These are phyloP conservation scores for Salix caprea DNA, from an alignment of 345 rosid genomes.

Conservation along the genomic window DNA sequence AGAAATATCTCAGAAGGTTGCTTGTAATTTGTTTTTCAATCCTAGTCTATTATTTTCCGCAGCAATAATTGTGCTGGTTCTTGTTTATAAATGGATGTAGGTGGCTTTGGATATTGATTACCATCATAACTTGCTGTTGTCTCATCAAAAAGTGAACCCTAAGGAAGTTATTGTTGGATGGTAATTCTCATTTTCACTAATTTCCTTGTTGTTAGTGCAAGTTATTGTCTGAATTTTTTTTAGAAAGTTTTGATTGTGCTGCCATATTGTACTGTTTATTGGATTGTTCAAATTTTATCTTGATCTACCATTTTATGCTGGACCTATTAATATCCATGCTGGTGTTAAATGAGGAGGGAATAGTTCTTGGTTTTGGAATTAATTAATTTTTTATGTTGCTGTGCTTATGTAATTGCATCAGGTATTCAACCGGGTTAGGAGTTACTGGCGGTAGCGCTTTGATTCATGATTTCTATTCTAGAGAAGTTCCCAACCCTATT, in stretches of 20 bases:
- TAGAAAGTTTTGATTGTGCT: not conserved
- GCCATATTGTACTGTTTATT: not conserved
- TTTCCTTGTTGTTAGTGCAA: not conserved
- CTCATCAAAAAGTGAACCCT: conserved; percentile 87
- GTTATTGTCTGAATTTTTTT: not conserved
- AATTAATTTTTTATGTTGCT: too few species aligned
- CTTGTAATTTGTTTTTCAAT: not conserved
- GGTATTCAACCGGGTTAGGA: conserved; percentile 95
- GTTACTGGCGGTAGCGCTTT: conserved; percentile 85
- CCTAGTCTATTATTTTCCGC: too few species aligned
- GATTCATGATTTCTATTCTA: conserved; percentile 90
- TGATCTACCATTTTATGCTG: not conserved
- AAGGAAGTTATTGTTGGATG: conserved; percentile 97
- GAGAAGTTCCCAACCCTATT: conserved; percentile 80
- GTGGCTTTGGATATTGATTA: conserved; percentile 95
- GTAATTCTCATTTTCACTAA: conserved; percentile 34
- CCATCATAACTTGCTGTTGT: conserved; percentile 84
- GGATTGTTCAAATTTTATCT: not conserved
- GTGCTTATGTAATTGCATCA: conserved; percentile 16
- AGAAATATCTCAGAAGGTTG: not conserved
- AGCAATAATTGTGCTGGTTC: not conserved
- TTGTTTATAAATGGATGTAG: conserved; percentile 30
- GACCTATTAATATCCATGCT: too few species aligned
- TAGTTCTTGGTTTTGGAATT: too few species aligned
- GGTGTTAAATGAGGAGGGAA: too few species aligned